phyloP scores from a whole-genome alignment of 768 basidiomycete genomes.

The Suillus luteus region DNA sequence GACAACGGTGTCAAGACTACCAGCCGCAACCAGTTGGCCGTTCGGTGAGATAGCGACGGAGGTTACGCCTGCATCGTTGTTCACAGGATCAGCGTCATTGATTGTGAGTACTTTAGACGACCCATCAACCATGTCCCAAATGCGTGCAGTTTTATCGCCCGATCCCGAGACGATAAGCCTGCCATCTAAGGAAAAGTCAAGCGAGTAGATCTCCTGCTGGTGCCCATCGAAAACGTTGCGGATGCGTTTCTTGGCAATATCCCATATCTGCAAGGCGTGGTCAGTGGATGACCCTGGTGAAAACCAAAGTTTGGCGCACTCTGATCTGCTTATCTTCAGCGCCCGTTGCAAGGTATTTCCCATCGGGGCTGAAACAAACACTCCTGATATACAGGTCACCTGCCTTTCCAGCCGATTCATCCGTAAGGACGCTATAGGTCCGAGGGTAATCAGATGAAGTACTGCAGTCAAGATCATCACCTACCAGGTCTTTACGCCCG shows the following conservation, averaged over 20 bases:
- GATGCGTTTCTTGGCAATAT: slow-evolving; percentile 26
- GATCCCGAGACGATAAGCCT: slow-evolving; percentile 37
- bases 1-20: slow-evolving; percentile 52
- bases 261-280: slow-evolving; percentile 29
- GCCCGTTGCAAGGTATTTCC: slow-evolving; percentile 33
- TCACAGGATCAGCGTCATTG: slow-evolving; percentile 23
- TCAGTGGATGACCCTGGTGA: not conserved
- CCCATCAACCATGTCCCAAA: slow-evolving; percentile 36
- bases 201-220: slow-evolving; percentile 36
- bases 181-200: slow-evolving; percentile 39
- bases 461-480: slow-evolving; percentile 25
- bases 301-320: slow-evolving; percentile 20
- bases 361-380: slow-evolving; percentile 34
- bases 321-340: slow-evolving; percentile 38
- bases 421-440: slow-evolving; percentile 63
- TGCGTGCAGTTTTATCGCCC: slow-evolving; percentile 36
- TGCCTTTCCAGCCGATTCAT: slow-evolving; percentile 69
- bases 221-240: slow-evolving; percentile 36
- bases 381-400: slow-evolving; percentile 81
- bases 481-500: slow-evolving; percentile 82
- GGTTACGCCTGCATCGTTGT: slow-evolving; percentile 24
- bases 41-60: slow-evolving; percentile 30
- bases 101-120: slow-evolving; percentile 36
- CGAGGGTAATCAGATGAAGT: slow-evolving; percentile 16
- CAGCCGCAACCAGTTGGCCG: slow-evolving; percentile 51